These are phyloP conservation scores for Abelmoschus esculentus DNA, from an alignment of 345 rosid species.

Conservation along the genomic window DNA sequence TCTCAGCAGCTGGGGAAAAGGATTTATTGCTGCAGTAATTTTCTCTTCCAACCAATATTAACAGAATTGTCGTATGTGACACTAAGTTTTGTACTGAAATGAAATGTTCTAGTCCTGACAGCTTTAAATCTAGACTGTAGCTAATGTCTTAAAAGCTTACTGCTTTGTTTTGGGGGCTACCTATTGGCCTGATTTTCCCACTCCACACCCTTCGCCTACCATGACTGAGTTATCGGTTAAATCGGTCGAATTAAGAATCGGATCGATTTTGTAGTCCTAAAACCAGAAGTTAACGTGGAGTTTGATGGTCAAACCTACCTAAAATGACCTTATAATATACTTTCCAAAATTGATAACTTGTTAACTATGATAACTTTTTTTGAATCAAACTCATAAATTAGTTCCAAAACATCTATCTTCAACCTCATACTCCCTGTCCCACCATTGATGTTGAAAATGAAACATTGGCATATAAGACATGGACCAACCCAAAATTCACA, in stretches of 20 bases:
- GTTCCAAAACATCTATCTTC: neutral
- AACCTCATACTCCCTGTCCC: constrained; percentile 12
- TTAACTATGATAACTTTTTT: neutral
- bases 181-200: neutral
- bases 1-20: no score
- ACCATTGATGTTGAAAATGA: constrained; percentile 7
- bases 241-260: no score
- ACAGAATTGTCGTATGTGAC: neutral
- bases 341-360: neutral
- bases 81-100: neutral
- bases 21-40: no score
- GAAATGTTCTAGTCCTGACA: neutral
- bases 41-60: neutral
- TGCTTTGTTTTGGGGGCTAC: neutral
- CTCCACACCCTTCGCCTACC: no score
- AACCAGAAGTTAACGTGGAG: neutral
- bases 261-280: neutral
- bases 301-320: neutral
- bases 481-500: neutral
- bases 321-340: neutral
- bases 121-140: neutral
- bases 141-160: neutral
- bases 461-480: neutral
- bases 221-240: no score
- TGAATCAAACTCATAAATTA: neutral